Conservation (phyloP, 805 yeast species). For the Priceomyces medius region DNA sequence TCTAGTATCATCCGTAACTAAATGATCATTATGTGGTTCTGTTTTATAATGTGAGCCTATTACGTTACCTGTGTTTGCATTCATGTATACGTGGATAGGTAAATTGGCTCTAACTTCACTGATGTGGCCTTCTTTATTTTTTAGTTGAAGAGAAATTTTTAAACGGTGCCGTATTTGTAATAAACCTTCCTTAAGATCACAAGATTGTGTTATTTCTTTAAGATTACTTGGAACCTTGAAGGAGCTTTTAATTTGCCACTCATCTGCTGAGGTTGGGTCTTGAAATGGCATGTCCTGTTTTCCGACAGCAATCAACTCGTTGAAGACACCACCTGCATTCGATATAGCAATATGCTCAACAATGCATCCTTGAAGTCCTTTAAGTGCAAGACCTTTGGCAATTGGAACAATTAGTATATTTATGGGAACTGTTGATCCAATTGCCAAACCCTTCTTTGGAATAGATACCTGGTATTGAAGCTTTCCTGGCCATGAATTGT, state of each 20-base stretch:
- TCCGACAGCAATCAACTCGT: constrained; percentile 38
- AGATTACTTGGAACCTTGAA: constrained; percentile 42
- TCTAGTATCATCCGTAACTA: constrained; percentile 18
- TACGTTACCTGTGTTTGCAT: constrained; percentile 38
- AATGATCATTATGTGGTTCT: constrained; percentile 26
- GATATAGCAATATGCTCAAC: constrained; percentile 34
- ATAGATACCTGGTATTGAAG: constrained; percentile 49
- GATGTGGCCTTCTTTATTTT: constrained; percentile 49
- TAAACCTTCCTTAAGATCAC: constrained; percentile 38
- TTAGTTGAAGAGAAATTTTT: constrained; percentile 42
- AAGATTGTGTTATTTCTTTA: constrained; percentile 43
- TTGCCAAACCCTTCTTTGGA: constrained; percentile 44
- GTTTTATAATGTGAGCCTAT: constrained; percentile 33
- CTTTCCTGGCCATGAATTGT: constrained; percentile 53
- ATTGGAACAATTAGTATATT: constrained; percentile 46
- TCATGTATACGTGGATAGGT: constrained; percentile 45
- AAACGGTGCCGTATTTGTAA: constrained; percentile 47
- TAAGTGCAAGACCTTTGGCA: constrained; percentile 40
- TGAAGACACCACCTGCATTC: constrained; percentile 37
- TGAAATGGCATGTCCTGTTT: constrained; percentile 24
- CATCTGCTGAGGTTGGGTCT: constrained; percentile 29
- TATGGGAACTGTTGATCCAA: constrained; percentile 46
- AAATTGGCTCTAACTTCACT: constrained; percentile 53
- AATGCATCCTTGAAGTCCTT: constrained; percentile 20
- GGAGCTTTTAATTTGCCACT: constrained; percentile 46